Conservation (phyloP, 1,284 basidiomycete species). For the Austroboletus niveus region DNA sequence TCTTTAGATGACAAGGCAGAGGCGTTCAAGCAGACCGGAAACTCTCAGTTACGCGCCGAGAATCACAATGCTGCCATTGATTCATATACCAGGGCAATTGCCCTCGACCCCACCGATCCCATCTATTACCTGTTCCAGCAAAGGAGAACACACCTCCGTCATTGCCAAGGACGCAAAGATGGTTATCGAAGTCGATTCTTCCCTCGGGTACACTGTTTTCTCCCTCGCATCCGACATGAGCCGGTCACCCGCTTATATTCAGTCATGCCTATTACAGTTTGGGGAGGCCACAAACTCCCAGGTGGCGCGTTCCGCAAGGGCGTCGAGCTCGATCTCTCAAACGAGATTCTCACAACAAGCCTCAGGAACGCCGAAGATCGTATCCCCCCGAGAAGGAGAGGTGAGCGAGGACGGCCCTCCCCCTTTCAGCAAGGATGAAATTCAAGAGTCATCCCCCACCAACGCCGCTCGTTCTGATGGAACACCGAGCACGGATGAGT, state of each 20-base stretch:
- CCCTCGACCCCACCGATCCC: slow-evolving; percentile 70
- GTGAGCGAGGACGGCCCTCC: slow-evolving; percentile 23
- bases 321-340: slow-evolving; percentile 82
- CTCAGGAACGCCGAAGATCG: slow-evolving; percentile 81
- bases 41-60: slow-evolving; percentile 78
- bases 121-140: slow-evolving; percentile 92
- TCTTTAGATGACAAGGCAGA: slow-evolving; percentile 74
- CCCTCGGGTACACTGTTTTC: slow-evolving; percentile 65
- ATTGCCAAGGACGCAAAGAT: slow-evolving; percentile 81
- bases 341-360: slow-evolving; percentile 82
- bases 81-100: slow-evolving; percentile 77
- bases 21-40: slow-evolving; percentile 80
- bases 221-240: slow-evolving; percentile 1
- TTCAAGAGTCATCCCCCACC: slow-evolving; percentile 32
- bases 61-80: slow-evolving; percentile 82
- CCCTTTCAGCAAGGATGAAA: slow-evolving; percentile 13
- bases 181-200: slow-evolving; percentile 84
- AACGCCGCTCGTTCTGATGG: slow-evolving; percentile 35
- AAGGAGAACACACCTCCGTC: slow-evolving; percentile 83
- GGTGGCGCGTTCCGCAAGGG: slow-evolving; percentile 87
- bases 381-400: slow-evolving; percentile 32
- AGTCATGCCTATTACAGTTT: slow-evolving; percentile 94
- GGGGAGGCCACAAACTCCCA: slow-evolving; percentile 78
- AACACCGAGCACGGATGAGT: slow-evolving; percentile 45
- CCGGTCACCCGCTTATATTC: slow-evolving; percentile 15